Evolutionary conservation across 2,329 filamentous ascomycete species (phyloP).

Genomic region (Microdochium trichocladiopsis): DNA sequence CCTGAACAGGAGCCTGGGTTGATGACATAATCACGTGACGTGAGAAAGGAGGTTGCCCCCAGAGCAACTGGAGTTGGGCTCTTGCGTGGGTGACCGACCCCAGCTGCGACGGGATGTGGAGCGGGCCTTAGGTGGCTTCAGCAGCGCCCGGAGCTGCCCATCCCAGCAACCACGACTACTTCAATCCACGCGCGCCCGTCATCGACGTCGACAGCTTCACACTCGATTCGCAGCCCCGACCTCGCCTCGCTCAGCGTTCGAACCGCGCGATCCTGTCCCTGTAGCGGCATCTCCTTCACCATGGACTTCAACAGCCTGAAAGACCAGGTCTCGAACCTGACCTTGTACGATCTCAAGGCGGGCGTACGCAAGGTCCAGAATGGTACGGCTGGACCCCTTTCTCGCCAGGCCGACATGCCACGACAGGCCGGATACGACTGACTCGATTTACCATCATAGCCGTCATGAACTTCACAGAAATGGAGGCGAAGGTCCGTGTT

Average conservation of each 20-base stretch:
- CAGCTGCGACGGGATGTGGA: no score
- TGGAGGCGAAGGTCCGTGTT: slow-evolving; percentile 61
- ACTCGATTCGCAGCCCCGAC: background rate
- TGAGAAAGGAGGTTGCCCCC: no score
- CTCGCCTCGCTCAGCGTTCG: slow-evolving; percentile 1
- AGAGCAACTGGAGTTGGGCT: no score
- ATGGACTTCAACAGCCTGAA: slow-evolving; percentile 87
- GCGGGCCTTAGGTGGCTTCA: no score
- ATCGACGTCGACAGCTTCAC: no score
- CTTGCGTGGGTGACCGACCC: no score
- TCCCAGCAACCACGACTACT: no score
- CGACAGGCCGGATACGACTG: slow-evolving; percentile 1
- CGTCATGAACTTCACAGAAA: slow-evolving; percentile 97
- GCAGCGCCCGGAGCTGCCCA: no score
- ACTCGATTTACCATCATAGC: slow-evolving; percentile 41
- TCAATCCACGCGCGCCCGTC: no score
- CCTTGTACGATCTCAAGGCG: slow-evolving; percentile 91
- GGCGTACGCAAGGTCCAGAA: slow-evolving; percentile 94
- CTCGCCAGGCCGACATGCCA: background rate
- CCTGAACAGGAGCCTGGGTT: no score
- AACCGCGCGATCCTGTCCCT: slow-evolving; percentile 4
- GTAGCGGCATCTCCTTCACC: slow-evolving; percentile 17
- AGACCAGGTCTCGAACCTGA: slow-evolving; percentile 84
- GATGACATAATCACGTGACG: no score
- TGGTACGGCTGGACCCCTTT: slow-evolving; percentile 50